Conservation (phyloP, 1,284 basidiomycete genomes). For the Melampsora occidentalis region DNA sequence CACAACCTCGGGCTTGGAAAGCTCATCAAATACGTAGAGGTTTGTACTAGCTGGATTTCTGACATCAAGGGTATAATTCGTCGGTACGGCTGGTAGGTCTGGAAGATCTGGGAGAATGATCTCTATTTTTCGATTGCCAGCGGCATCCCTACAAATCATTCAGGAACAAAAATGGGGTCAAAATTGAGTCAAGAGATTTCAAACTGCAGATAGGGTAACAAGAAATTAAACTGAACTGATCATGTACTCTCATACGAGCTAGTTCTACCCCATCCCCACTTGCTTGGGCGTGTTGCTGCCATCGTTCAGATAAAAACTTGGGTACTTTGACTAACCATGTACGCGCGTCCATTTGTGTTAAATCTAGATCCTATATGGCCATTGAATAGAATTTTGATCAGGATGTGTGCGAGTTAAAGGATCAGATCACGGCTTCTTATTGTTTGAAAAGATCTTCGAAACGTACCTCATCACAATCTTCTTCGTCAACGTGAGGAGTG, state of each 20-base stretch:
- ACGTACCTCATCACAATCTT: slow-evolving; percentile 42
- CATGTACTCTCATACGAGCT: slow-evolving; percentile 32
- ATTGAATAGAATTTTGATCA: not conserved
- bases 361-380: slow-evolving; percentile 26
- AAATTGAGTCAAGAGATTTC: not conserved
- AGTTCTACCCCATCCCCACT: slow-evolving; percentile 9
- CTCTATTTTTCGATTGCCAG: slow-evolving; percentile 24
- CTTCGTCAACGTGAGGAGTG: slow-evolving; percentile 29
- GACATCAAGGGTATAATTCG: slow-evolving; percentile 26
- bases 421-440: not conserved
- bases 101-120: slow-evolving; percentile 25
- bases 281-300: slow-evolving; percentile 28
- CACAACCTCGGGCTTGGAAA: slow-evolving; percentile 48
- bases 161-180: not conserved
- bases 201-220: not conserved
- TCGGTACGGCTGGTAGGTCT: slow-evolving; percentile 6
- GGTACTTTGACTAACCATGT: slow-evolving; percentile 43
- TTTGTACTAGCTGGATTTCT: slow-evolving; percentile 45
- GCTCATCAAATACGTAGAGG: slow-evolving; percentile 51
- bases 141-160: not conserved
- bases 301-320: slow-evolving; percentile 42
- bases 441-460: not conserved
- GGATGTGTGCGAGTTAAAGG: not conserved
- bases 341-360: not conserved
- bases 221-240: slow-evolving; percentile 24